Conservation (phyloP, 1,284 basidiomycete species). For the Tilletia caries region DNA sequence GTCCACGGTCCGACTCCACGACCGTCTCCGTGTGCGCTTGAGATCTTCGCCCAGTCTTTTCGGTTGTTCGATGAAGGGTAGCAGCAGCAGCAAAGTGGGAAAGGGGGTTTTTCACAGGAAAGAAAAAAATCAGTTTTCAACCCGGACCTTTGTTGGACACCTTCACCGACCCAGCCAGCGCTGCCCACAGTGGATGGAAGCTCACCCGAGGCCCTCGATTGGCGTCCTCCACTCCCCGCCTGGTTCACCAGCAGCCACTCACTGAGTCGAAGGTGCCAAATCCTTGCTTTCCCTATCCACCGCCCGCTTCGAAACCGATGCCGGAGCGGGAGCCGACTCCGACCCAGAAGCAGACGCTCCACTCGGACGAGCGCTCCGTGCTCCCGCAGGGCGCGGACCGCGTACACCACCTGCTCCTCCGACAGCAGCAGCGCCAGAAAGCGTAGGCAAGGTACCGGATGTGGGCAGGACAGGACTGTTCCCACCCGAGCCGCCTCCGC, state of each 20-base stretch:
- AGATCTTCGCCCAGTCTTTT: not conserved
- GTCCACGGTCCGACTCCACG: constrained; percentile 15
- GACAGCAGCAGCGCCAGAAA: too few relatives aligned
- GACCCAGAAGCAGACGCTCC: not conserved
- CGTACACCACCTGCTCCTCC: too few relatives aligned
- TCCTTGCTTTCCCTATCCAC: constrained; percentile 16
- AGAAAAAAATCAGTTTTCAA: too few relatives aligned
- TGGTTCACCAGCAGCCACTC: not conserved
- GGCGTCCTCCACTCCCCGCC: not conserved
- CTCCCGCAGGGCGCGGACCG: constrained; percentile 19
- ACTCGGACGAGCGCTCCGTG: constrained; percentile 10
- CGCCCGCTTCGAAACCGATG: not conserved
- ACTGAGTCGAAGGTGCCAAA: constrained; percentile 11
- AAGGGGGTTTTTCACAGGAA: too few relatives aligned
- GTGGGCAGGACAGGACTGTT: too few relatives aligned
- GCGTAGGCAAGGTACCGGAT: too few relatives aligned
- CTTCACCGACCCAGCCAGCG: too few relatives aligned
- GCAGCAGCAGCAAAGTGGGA: too few relatives aligned
- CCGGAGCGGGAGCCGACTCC: not conserved
- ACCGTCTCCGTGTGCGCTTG: constrained; percentile 12
- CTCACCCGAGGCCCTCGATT: too few relatives aligned
- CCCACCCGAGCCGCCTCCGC: not conserved
- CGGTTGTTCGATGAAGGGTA: too few relatives aligned
- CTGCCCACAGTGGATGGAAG: too few relatives aligned
- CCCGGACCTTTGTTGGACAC: too few relatives aligned